Base-by-base conservation (phyloP, 345 rosid species). In the Brassica cretica region DNA sequence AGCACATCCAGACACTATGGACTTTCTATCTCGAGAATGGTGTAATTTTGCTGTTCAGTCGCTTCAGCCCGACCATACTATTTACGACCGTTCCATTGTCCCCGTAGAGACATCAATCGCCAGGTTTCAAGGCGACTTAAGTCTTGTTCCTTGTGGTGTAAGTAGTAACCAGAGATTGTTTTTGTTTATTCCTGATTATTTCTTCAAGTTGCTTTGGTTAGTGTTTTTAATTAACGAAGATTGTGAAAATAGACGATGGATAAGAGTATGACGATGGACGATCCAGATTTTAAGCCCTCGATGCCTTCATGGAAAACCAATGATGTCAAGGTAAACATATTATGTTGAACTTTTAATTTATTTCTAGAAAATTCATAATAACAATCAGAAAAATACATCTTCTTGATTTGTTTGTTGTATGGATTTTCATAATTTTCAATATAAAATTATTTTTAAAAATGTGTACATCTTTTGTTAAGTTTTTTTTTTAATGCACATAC, bases 1-100 rank as follows among this genome's bases (percentile, higher is more conserved):
- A 69, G 94, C 98, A 84, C 93, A 89, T 79, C 96, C 94, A n/a
- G 96, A 94, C 46, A 82, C 95, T 7, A 85, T 94, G 97, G 98
- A 92, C 78, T 92, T 92, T 82, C 94, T 92, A 33, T 94, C 98
- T 5, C 77, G 80, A 5, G 82, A 95, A 29, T 94, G 98, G 98
- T 94, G 98, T 79, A 83, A 90, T 77, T 91, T 94, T 58, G 96
- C 98, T 8, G 90, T 94, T 64, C 93, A 91, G 68, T 82, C 97
- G 60, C 87, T 91, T 14, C 93, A 91, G 37, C 90, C 97, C 0
- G 86, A 84, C 5, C 73, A 73, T 12, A 21, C 76, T 30, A 46
- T 78, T 14, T 76, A 75, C 35, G 85, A 84, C 21, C 82, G 81
- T 51, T 85, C 93, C 51, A 82, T 89, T 27, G 78, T 88, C 64